Conservation (phyloP, 257 asterid species). For the Thymus mandschuricus region DNA sequence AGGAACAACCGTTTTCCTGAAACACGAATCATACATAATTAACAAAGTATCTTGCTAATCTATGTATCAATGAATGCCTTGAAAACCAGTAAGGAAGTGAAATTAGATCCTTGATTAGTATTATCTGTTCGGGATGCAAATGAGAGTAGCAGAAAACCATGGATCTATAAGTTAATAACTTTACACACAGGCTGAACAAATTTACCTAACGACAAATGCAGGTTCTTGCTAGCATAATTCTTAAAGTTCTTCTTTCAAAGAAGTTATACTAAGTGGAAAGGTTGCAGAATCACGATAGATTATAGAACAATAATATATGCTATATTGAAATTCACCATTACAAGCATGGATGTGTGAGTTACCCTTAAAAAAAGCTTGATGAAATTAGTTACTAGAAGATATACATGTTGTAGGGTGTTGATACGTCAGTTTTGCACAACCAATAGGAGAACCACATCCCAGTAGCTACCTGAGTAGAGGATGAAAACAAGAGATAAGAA, state of each 20-base stretch:
- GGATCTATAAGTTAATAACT: conserved; percentile 14
- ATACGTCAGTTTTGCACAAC: conserved; percentile 62
- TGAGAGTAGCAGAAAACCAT: neutral
- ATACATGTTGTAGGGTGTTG: conserved; percentile 70
- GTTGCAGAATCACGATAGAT: neutral
- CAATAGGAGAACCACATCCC: conserved; percentile 78
- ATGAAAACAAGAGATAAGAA: conserved; percentile 33
- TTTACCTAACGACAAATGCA: no score
- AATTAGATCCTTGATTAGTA: conserved; percentile 2
- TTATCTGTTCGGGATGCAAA: neutral
- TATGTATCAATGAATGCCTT: neutral
- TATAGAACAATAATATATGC: neutral
- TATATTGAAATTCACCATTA: conserved; percentile 31
- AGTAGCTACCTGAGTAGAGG: conserved; percentile 64
- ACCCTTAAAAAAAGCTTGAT: conserved; percentile 67
- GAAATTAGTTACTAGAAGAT: conserved; percentile 71
- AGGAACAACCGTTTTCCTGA: conserved; percentile 92
- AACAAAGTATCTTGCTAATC: conserved; percentile 2
- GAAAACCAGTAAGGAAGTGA: neutral
- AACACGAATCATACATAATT: conserved; percentile 23
- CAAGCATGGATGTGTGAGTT: conserved; percentile 58
- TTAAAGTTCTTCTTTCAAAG: conserved; percentile 9
- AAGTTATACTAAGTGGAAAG: conserved; percentile 19
- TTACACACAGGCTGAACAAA: neutral
- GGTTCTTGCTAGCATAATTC: neutral